Evolutionary conservation across 73 alveolate genomes (phyloP).

Genomic region (Symbiodinium pilosum): DNA sequence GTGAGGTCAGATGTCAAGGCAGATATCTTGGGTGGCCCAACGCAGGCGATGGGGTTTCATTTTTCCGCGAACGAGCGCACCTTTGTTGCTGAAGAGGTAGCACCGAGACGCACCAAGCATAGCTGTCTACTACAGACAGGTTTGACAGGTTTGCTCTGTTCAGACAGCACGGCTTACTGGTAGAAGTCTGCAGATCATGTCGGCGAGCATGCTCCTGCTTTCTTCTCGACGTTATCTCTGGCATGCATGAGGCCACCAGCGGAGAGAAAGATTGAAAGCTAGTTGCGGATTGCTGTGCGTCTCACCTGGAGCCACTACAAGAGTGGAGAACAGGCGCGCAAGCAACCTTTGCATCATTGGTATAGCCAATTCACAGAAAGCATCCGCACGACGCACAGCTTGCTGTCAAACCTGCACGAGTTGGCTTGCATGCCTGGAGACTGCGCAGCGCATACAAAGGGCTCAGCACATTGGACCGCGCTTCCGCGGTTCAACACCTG

Average conservation of each 20-base stretch:
- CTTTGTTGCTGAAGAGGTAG: too few species aligned
- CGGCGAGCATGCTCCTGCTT: not conserved
- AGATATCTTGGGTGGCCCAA: not conserved
- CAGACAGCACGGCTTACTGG: too few species aligned
- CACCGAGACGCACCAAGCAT: too few species aligned
- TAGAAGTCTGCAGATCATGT: not conserved
- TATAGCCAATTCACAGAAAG: too few species aligned
- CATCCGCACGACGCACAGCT: too few species aligned
- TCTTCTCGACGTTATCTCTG: not conserved
- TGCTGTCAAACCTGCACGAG: too few species aligned
- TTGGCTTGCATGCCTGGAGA: conserved; percentile 9
- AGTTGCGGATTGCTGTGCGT: not conserved
- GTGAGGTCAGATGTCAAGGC: not conserved
- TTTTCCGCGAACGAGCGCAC: too few species aligned
- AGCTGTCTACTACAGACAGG: too few species aligned
- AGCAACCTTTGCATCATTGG: too few species aligned
- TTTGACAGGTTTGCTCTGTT: too few species aligned
- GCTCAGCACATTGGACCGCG: not conserved
- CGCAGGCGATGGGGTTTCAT: too few species aligned
- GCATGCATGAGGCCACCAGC: not conserved
- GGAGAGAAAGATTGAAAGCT: not conserved
- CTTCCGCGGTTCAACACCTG: too few species aligned
- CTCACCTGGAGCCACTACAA: not conserved
- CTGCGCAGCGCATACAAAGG: not conserved
- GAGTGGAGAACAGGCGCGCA: not conserved